Evolutionary conservation across 768 basidiomycete genomes (phyloP), one percentile per base, ranked within the genome.

Genomic region (Wakefieldia striispora): DNA sequence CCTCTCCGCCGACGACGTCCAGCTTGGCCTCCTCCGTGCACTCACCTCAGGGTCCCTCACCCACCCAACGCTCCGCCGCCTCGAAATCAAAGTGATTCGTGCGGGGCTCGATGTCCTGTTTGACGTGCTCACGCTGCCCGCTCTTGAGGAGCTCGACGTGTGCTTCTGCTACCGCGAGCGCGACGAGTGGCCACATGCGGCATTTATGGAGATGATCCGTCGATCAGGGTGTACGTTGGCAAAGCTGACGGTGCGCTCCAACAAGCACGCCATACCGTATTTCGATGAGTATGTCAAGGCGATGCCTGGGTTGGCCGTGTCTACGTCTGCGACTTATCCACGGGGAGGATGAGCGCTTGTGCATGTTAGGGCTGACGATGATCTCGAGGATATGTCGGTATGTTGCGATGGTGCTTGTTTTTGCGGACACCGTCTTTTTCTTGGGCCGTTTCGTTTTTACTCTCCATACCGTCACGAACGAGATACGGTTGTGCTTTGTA

Each of bases 61-160:
- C 0, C 59, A 68, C 26, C 43, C 42, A 11, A 42, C 21, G 0
- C 27, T 68, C 12, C 59, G 45, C 24, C 61, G 59, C 39, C 44
- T 68, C 37, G 66, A 68, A n/a, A 54, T 69, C 41, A 68, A 66
- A 17, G 58, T 68, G 31, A 55, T 64, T 21, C 58, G 59, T 12
- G 59, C 57, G 4, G 62, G 64, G 23, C 55, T 68, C 6, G 59
- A 51, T 26, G 19, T 14, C 1, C 35, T 68, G 10, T 60, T 68
- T 2, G 29, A 23, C 31, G 50, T 50, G 1, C 53, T 68, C 26
- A 53, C 55, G 0, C 41, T 68, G 24, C 66, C 66, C 12, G 57
- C 55, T 11, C 58, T 68, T 21, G 63, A 68, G 17, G 68, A 69
- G 23, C 54, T 68, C 23, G 66, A 70, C 19, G 40, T 68, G 6